phyloP scores from a whole-genome alignment of 2,329 filamentous ascomycete species.

The Epichloe brachyelytri region DNA sequence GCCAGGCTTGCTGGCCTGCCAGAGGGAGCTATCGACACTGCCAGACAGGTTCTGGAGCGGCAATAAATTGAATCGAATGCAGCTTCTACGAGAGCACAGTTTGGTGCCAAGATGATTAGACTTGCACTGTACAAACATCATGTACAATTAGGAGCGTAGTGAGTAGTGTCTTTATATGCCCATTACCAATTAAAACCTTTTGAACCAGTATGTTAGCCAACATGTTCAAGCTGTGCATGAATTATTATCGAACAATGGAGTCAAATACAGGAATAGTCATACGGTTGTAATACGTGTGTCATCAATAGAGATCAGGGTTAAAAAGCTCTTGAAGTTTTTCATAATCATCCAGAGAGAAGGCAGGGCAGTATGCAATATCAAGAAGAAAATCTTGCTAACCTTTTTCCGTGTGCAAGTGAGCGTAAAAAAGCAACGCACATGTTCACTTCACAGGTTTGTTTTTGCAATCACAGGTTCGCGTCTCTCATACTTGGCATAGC shows the following conservation, averaged over 20 bases:
- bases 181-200: not conserved
- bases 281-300: conserved; percentile 43
- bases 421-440: not conserved
- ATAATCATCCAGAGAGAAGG: conserved; percentile 37
- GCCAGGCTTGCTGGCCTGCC: conserved; percentile 76
- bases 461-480: not conserved
- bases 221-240: conserved; percentile 17
- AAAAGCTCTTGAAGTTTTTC: conserved; percentile 49
- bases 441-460: not conserved
- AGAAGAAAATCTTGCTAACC: conserved; percentile 28
- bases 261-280: conserved; percentile 33
- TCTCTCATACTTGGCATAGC: conserved; percentile 8
- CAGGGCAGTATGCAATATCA: conserved; percentile 3
- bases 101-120: too few relatives aligned
- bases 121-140: not conserved
- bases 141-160: too few relatives aligned
- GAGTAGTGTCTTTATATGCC: not conserved
- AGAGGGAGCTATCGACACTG: conserved; percentile 55
- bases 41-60: conserved; percentile 40
- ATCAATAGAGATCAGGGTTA: conserved; percentile 52
- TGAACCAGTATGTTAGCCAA: conserved; percentile 21
- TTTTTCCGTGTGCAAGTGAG: conserved; percentile 14
- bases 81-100: not conserved
- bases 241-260: conserved; percentile 8
- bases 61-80: not conserved